Evolutionary conservation across 768 basidiomycete species (phyloP), one percentile per base, ranked within the genome.

Genomic region (Trametes cinnabarina): DNA sequence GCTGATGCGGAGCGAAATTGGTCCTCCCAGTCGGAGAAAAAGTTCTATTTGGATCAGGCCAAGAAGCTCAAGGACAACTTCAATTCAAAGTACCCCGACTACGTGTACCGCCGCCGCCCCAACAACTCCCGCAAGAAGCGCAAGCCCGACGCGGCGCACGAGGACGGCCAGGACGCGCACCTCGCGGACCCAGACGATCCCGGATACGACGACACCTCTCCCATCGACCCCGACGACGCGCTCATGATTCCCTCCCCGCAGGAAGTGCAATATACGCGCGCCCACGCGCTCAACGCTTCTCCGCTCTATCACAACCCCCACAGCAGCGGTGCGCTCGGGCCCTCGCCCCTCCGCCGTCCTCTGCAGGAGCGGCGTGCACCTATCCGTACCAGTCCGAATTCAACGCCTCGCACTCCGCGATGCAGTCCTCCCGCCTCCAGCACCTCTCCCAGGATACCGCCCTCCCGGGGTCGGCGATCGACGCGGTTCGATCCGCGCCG

Each of bases 41-140:
- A 91, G 67, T 92, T 90, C 71, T 94, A 92, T 69, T 85, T 90
- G 56, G 87, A 92, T 68, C 88, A 90, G 70, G 92, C 92, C 10
- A 92, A 92, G 72, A 81, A 84, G 60, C 74, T 94, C 53, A 94
- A 94, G 71, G 92, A 94, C 63, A 85, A 76, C 52, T 94, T 94
- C 77, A 93, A 93, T 71, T 73, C 80, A 22, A 88, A 85, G 68
- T 93, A 92, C 72, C 92, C 92, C 15, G 90, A 92, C 79, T 94
- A 94, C 65, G 90, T 94, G 43, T 94, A 94, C 76, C 83, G 86
- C 66, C 84, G 92, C 51, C 81, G 92, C 49, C 92, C 92, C 25
- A 94, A 94, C 75, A 92, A 94, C 69, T 88, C 88, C 54, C 84
- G 92, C 65, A 88, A 84, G 67, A 81, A 79, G 66, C 77, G 82